A percentile compares a stretch with the other conserved stretches of the same genome.
These are phyloP conservation scores for Crithidia bombi DNA, from an alignment of 208 protist species.

Conservation along the genomic window DNA sequence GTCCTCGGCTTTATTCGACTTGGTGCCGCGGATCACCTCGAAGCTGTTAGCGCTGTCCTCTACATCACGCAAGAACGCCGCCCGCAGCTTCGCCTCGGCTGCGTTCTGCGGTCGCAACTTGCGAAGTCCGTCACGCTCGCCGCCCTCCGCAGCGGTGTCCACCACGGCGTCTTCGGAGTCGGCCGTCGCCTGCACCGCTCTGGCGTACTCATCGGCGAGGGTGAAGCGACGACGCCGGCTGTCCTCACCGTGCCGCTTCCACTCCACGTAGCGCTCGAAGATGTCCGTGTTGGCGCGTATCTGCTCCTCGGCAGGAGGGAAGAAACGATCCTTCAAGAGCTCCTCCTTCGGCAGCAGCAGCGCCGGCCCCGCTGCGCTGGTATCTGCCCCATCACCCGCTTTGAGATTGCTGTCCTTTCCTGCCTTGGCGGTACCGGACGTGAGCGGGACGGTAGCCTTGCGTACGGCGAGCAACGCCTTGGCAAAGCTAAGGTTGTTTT, in stretches of 20 bases:
- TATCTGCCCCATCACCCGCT: background rate
- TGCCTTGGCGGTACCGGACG: background rate
- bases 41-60: constrained; percentile 61
- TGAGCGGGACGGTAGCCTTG: constrained; percentile 50
- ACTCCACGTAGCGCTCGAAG: constrained; percentile 44
- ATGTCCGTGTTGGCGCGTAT: constrained; percentile 64
- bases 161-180: constrained; percentile 37
- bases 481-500: constrained; percentile 85
- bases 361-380: background rate
- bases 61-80: constrained; percentile 72
- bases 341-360: constrained; percentile 38
- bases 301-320: constrained; percentile 76
- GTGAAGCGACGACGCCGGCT: constrained; percentile 51
- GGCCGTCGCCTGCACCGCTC: constrained; percentile 51
- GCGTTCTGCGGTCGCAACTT: constrained; percentile 68
- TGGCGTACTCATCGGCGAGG: constrained; percentile 83
- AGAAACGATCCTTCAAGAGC: constrained; percentile 57
- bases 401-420: background rate
- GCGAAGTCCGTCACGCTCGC: constrained; percentile 38
- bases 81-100: constrained; percentile 66
- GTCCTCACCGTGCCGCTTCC: constrained; percentile 16
- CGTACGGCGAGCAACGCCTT: constrained; percentile 80
- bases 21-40: constrained; percentile 32
- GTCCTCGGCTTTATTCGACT: constrained; percentile 11
- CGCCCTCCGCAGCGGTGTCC: constrained; percentile 33